Evolutionary conservation across 306 rosid genomes (phyloP).

Genomic region (Gastrolobium villosum): DNA sequence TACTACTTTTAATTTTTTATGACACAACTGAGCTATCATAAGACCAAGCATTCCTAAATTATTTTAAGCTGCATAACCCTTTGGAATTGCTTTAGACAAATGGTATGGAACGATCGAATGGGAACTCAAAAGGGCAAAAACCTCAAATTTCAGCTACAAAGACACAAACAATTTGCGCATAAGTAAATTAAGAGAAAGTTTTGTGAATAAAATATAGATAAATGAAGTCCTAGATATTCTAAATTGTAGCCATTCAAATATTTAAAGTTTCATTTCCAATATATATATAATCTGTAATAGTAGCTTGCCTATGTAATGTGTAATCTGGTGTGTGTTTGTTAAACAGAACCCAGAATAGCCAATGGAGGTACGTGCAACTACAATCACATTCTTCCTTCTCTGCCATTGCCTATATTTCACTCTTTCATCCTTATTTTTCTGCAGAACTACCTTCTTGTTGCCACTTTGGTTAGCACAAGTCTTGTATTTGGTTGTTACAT

Average conservation of each 20-base stretch:
- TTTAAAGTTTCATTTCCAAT: conserved; percentile 14
- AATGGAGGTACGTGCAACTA: conserved; percentile 43
- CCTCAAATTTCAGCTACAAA: conserved; percentile 17
- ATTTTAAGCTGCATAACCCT: conserved; percentile 38
- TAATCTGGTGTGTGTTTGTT: conserved; percentile 16
- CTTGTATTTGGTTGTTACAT: conserved; percentile 51
- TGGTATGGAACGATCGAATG: conserved; percentile 1
- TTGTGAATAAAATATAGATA: conserved; percentile 11
- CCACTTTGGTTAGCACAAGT: conserved; percentile 50
- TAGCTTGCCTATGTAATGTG: conserved; percentile 10
- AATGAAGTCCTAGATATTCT: conserved; percentile 2
- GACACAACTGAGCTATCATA: conserved; percentile 18
- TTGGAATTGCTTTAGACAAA: conserved; percentile 38
- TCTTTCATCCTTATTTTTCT: conserved; percentile 9
- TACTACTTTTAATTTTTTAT: neutral
- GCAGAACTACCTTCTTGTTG: conserved; percentile 51
- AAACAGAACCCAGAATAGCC: neutral
- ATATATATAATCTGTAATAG: neutral
- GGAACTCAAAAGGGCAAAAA: conserved; percentile 11
- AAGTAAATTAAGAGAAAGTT: neutral
- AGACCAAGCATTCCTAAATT: conserved; percentile 2
- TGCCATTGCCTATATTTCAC: neutral
- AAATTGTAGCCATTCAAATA: conserved; percentile 29
- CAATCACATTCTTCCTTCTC: conserved; percentile 8
- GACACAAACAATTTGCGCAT: neutral